phyloP scores from a whole-genome alignment of 2,329 filamentous ascomycete species.

The Chaetomiaceae sp. region DNA sequence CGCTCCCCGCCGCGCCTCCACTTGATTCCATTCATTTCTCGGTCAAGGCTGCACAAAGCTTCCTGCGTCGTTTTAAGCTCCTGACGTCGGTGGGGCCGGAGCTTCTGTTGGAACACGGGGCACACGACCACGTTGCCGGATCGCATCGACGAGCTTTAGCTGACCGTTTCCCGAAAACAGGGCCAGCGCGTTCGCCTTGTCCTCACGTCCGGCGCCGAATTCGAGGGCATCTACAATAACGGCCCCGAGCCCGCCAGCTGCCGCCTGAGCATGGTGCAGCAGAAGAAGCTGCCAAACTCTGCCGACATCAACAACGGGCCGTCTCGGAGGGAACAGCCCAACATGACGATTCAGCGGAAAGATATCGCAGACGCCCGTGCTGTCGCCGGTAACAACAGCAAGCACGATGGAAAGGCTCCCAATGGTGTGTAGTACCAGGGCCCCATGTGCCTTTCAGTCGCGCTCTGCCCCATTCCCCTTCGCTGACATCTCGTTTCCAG shows the following conservation, averaged over 20 bases:
- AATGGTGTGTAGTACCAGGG: constrained; percentile 39
- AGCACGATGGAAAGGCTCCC: constrained; percentile 33
- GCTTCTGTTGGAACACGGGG: background rate
- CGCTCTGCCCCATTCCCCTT: background rate
- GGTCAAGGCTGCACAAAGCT: constrained; percentile 2
- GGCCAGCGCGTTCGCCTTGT: constrained; percentile 31
- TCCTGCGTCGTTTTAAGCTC: background rate
- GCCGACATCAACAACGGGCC: constrained; percentile 30
- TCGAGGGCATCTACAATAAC: constrained; percentile 31
- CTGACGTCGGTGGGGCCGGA: constrained; percentile 8
- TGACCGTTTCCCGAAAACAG: constrained; percentile 19
- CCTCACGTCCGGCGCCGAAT: constrained; percentile 29
- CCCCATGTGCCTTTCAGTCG: too few species aligned
- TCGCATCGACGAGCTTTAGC: too few species aligned
- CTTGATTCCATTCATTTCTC: background rate
- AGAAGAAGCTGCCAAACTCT: constrained; percentile 30
- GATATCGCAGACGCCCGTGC: constrained; percentile 29
- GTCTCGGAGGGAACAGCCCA: constrained; percentile 28
- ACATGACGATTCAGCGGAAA: constrained; percentile 33
- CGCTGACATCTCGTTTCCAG: constrained; percentile 38
- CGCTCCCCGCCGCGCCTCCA: constrained; percentile 2
- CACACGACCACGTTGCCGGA: too few species aligned
- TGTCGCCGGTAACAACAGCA: constrained; percentile 28
- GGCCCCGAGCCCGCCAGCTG: constrained; percentile 26
- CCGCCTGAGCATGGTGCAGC: constrained; percentile 32